phyloP scores from a whole-genome alignment of 1,139 yeast genomes.

The Hemisphaericaspora xylofermentans region DNA sequence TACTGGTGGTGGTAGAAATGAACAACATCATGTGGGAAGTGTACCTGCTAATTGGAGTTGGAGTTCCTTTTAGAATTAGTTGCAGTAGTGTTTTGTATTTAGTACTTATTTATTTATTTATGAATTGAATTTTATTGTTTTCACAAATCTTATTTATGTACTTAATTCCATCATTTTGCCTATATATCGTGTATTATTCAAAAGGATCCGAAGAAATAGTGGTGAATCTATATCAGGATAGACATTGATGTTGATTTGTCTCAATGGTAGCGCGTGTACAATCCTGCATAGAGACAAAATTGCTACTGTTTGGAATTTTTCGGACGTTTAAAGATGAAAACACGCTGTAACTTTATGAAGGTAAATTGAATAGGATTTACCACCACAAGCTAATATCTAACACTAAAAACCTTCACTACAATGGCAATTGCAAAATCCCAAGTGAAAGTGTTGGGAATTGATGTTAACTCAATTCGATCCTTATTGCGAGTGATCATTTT shows the following conservation, averaged over 20 bases:
- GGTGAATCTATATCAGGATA: no score
- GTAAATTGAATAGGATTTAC: not conserved
- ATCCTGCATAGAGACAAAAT: slow-evolving; percentile 1
- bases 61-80: slow-evolving; percentile 62
- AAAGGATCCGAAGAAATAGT: no score
- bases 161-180: no score
- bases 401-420: not conserved
- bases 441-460: slow-evolving; percentile 34
- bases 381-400: not conserved
- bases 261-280: not conserved
- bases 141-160: no score
- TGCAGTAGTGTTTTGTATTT: no score
- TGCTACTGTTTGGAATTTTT: not conserved
- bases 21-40: slow-evolving; percentile 44
- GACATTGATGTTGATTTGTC: no score
- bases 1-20: slow-evolving; percentile 17
- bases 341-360: slow-evolving; percentile 2
- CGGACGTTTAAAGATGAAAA: not conserved
- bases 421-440: slow-evolving; percentile 17
- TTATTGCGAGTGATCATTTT: slow-evolving; percentile 65
- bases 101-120: not conserved
- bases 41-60: slow-evolving; percentile 81
- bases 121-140: not conserved
- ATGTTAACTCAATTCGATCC: slow-evolving; percentile 41
- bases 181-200: no score